These are phyloP conservation scores for Aspergillus vadensis DNA, from an alignment of 2,329 filamentous ascomycete species.

Conservation along the genomic window DNA sequence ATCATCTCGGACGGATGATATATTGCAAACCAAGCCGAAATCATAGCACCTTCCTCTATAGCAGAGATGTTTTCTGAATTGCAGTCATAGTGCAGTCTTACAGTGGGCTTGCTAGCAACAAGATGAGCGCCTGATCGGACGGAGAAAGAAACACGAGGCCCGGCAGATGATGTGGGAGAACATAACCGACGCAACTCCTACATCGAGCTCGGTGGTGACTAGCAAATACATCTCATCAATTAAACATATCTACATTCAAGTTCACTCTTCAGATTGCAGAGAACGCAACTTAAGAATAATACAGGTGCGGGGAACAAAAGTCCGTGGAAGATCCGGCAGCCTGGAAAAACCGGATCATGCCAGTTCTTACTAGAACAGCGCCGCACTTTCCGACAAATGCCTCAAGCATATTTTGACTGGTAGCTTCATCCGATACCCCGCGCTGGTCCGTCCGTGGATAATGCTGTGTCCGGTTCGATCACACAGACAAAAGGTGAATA, in stretches of 20 bases:
- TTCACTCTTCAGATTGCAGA: neutral
- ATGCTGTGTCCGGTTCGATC: conserved; percentile 25
- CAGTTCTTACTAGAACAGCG: conserved; percentile 23
- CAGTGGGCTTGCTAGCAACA: neutral
- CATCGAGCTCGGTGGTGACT: neutral
- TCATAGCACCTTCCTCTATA: neutral
- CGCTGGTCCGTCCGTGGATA: conserved; percentile 36
- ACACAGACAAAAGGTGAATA: neutral
- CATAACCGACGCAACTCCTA: neutral
- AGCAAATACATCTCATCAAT: neutral
- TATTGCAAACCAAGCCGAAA: conserved; percentile 7
- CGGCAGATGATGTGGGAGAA: neutral
- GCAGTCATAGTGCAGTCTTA: neutral
- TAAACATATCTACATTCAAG: neutral
- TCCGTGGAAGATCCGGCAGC: neutral
- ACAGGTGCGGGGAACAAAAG: neutral
- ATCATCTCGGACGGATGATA: conserved; percentile 8
- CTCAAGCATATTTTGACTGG: conserved; percentile 28
- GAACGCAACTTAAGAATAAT: neutral
- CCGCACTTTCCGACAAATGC: conserved; percentile 33
- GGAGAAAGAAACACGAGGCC: neutral
- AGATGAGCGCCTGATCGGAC: neutral
- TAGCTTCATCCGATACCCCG: conserved; percentile 39
- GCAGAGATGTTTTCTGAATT: neutral
- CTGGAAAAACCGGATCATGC: neutral